Percentiles rank a stretch among this genome's conserved stretches.
Conservation (phyloP, 768 basidiomycete species). For the Pleurotus pulmonarius region DNA sequence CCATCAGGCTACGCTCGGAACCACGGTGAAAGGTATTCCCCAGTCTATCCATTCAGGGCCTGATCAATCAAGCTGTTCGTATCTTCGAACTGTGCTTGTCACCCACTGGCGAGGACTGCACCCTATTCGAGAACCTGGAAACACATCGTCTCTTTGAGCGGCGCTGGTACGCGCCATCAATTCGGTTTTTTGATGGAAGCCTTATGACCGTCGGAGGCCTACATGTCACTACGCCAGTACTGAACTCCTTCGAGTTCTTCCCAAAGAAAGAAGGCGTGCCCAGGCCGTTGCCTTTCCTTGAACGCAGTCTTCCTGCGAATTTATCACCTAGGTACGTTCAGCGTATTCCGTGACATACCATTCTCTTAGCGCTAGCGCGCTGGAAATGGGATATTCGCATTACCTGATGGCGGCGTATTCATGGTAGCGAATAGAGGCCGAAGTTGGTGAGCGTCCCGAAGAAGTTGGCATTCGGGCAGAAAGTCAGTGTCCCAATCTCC, state of each 20-base stretch:
- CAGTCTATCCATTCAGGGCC: too few relatives aligned
- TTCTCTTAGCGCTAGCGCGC: neutral
- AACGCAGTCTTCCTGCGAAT: conserved; percentile 49
- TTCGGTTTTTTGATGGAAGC: conserved; percentile 24
- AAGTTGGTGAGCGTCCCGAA: conserved; percentile 19
- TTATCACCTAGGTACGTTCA: conserved; percentile 38
- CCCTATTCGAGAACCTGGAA: conserved; percentile 21
- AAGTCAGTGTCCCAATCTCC: conserved; percentile 27
- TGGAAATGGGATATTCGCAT: conserved; percentile 35
- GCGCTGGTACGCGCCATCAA: conserved; percentile 26
- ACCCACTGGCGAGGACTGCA: conserved; percentile 20
- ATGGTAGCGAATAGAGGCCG: conserved; percentile 27
- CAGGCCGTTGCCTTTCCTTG: conserved; percentile 31
- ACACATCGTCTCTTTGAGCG: conserved; percentile 18
- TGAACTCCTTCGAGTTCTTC: conserved; percentile 29
- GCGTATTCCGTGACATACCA: neutral
- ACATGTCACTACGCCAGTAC: conserved; percentile 20
- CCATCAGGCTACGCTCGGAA: too few relatives aligned
- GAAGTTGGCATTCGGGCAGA: conserved; percentile 25
- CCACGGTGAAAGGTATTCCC: too few relatives aligned
- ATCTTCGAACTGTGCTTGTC: conserved; percentile 24
- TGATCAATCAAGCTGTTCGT: conserved; percentile 15
- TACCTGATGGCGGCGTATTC: conserved; percentile 43
- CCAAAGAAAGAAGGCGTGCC: conserved; percentile 25
- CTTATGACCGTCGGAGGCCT: conserved; percentile 27